phyloP scores from a whole-genome alignment of 2,329 filamentous ascomycete genomes.

The Aspergillus pseudoviridinutans region DNA sequence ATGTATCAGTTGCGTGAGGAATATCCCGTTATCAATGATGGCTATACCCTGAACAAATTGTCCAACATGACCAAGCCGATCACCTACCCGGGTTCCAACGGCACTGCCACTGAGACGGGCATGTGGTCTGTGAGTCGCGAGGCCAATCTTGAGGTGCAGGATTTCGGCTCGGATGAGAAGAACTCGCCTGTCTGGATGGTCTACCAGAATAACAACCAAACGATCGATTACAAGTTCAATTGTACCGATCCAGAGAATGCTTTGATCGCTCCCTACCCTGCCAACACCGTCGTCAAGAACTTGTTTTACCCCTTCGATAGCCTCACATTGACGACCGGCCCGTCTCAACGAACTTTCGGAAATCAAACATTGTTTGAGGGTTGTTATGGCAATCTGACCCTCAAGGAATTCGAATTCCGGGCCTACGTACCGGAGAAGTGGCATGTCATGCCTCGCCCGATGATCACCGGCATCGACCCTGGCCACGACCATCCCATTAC shows the following conservation, averaged over 20 bases:
- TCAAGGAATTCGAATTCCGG: slow-evolving; percentile 55
- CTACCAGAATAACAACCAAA: slow-evolving; percentile 43
- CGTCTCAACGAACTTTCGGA: slow-evolving; percentile 43
- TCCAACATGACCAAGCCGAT: slow-evolving; percentile 52
- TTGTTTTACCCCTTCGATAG: slow-evolving; percentile 59
- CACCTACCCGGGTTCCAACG: slow-evolving; percentile 49
- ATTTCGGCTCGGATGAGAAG: slow-evolving; percentile 40
- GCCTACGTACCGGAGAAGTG: slow-evolving; percentile 52
- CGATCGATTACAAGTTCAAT: slow-evolving; percentile 52
- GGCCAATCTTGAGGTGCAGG: slow-evolving; percentile 47
- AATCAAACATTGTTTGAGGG: slow-evolving; percentile 48
- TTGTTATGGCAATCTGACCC: slow-evolving; percentile 49
- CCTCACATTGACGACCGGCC: slow-evolving; percentile 45
- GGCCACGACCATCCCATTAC: slow-evolving; percentile 56
- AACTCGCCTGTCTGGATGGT: slow-evolving; percentile 44
- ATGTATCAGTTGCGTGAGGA: slow-evolving; percentile 57
- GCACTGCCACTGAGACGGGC: slow-evolving; percentile 51
- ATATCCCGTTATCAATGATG: slow-evolving; percentile 58
- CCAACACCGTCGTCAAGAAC: slow-evolving; percentile 56
- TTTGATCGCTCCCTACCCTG: slow-evolving; percentile 53
- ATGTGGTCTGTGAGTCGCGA: slow-evolving; percentile 58
- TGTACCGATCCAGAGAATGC: slow-evolving; percentile 45
- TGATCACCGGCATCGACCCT: slow-evolving; percentile 57
- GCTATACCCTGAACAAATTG: slow-evolving; percentile 50
- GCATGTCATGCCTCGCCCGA: slow-evolving; percentile 50